Evolutionary conservation across 2,329 filamentous ascomycete species (phyloP).

Genomic region (Pseudogymnoascus sp.): DNA sequence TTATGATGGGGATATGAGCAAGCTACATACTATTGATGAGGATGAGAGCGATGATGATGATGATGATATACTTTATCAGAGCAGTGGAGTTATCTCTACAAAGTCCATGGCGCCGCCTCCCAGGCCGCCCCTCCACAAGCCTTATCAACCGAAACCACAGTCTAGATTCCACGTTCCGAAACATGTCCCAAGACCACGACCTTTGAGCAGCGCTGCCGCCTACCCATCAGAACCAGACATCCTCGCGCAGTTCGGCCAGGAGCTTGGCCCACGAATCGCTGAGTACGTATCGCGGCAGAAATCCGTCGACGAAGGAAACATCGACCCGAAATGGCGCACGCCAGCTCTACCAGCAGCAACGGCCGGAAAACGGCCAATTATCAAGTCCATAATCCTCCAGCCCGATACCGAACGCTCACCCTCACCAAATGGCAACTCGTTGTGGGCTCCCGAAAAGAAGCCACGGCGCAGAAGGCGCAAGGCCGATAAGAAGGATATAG

Average conservation of each 20-base stretch:
- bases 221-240: slow-evolving; percentile 23
- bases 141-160: background rate
- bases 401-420: slow-evolving; percentile 17
- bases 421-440: slow-evolving; percentile 21
- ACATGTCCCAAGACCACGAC: background rate
- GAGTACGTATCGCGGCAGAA: slow-evolving; percentile 21
- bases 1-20: background rate
- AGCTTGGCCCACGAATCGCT: slow-evolving; percentile 22
- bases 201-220: background rate
- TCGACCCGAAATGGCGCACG: slow-evolving; percentile 22
- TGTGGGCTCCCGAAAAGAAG: slow-evolving; percentile 22
- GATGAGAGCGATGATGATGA: background rate
- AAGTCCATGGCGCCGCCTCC: background rate
- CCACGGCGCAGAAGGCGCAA: slow-evolving; percentile 9
- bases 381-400: slow-evolving; percentile 15
- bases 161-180: background rate
- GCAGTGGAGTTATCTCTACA: background rate
- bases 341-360: slow-evolving; percentile 16
- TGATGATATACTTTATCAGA: slow-evolving; percentile 4
- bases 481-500: background rate
- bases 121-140: background rate
- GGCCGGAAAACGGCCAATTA: slow-evolving; percentile 12
- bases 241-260: slow-evolving; percentile 21
- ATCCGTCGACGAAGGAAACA: slow-evolving; percentile 15
- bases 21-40: background rate